phyloP scores from a whole-genome alignment of 352 stramenopile genomes.

The Phytophthora ramorum region DNA sequence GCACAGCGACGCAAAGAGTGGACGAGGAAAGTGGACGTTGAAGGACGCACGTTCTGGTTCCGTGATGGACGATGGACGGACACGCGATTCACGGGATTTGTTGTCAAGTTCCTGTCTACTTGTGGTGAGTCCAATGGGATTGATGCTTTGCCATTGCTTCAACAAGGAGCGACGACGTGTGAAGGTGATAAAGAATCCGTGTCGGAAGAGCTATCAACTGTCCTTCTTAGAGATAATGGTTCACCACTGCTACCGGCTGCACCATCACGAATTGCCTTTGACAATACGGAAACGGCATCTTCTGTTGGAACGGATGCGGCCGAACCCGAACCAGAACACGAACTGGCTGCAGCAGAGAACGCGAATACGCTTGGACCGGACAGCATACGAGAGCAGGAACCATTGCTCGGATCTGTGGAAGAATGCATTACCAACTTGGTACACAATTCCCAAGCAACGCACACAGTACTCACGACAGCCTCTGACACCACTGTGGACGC shows the following conservation, averaged over 20 bases:
- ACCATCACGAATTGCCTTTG: not conserved
- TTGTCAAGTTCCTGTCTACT: constrained; percentile 18
- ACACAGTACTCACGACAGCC: not conserved
- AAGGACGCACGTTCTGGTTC: constrained; percentile 44
- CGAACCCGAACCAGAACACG: constrained; percentile 19
- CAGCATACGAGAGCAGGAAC: not conserved
- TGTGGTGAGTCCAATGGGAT: not conserved
- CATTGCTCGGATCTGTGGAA: constrained; percentile 23
- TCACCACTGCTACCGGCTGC: not conserved
- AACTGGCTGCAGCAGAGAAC: constrained; percentile 3
- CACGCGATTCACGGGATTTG: constrained; percentile 24
- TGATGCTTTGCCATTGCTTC: not conserved
- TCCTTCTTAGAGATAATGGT: not conserved
- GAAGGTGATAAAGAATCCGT: too few relatives aligned
- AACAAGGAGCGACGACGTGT: not conserved
- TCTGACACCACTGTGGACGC: constrained; percentile 14
- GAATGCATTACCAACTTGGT: constrained; percentile 28
- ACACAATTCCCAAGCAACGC: not conserved
- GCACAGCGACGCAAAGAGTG: constrained; percentile 44
- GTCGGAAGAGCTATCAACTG: too few relatives aligned
- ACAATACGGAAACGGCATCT: not conserved
- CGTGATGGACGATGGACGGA: constrained; percentile 34
- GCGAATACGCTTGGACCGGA: not conserved
- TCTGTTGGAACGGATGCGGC: constrained; percentile 9
- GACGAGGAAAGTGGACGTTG: constrained; percentile 47